Conservation (phyloP, 352 stramenopile genomes). For the Phytophthora palmivora region DNA sequence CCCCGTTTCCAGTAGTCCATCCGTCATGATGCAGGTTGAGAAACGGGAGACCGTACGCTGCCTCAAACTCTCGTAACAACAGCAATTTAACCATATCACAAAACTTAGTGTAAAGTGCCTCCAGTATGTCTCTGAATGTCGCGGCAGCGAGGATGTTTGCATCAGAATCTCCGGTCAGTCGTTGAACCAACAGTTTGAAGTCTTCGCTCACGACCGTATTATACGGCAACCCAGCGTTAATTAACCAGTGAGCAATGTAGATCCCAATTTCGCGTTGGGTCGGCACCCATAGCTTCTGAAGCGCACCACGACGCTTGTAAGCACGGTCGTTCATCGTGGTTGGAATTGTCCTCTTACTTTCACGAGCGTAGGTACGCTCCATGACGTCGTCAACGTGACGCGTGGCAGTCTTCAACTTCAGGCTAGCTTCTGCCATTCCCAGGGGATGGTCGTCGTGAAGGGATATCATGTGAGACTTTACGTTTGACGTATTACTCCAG, state of each 20-base stretch:
- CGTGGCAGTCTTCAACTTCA: too few relatives aligned
- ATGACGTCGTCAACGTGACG: too few relatives aligned
- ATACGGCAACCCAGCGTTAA: slow-evolving; percentile 10
- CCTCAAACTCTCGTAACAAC: neutral
- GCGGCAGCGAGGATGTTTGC: neutral
- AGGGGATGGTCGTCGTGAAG: too few relatives aligned
- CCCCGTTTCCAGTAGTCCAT: slow-evolving; percentile 1
- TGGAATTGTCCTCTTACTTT: too few relatives aligned
- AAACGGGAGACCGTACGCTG: neutral
- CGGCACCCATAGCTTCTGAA: slow-evolving; percentile 2
- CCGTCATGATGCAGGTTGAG: slow-evolving; percentile 11
- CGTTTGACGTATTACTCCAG: too few relatives aligned
- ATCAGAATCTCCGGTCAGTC: neutral
- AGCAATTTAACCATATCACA: neutral
- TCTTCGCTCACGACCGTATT: slow-evolving; percentile 1
- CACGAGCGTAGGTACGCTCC: neutral
- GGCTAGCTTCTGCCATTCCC: too few relatives aligned
- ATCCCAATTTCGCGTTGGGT: neutral
- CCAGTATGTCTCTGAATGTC: neutral
- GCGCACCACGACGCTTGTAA: neutral
- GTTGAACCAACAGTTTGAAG: slow-evolving; percentile 7
- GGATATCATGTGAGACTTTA: too few relatives aligned
- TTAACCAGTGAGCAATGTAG: slow-evolving; percentile 7
- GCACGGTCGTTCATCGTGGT: neutral
- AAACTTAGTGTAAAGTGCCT: neutral